These are phyloP conservation scores for Metschnikowia kofuensis DNA, from an alignment of 805 yeast genomes.

Conservation along the genomic window DNA sequence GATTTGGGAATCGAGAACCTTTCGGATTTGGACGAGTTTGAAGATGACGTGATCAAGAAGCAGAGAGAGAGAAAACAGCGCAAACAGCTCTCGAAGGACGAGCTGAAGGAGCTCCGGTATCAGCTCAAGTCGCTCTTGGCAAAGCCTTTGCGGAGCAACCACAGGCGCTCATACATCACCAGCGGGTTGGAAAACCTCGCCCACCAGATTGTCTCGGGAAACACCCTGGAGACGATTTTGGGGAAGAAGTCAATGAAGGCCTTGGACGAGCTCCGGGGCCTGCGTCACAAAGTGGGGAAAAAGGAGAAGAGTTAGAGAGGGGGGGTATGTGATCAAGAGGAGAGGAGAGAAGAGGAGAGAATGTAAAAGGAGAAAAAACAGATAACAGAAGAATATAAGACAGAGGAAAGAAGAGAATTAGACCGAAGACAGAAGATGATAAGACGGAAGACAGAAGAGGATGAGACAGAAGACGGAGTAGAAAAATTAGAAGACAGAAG, in stretches of 20 bases:
- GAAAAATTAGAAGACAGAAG: too few species aligned
- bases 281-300: slow-evolving; percentile 4
- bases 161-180: slow-evolving; percentile 71
- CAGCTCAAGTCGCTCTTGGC: slow-evolving; percentile 53
- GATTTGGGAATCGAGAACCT: slow-evolving; percentile 81
- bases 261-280: slow-evolving; percentile 48
- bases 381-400: too few species aligned
- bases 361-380: not conserved
- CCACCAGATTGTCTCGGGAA: slow-evolving; percentile 65
- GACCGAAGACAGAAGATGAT: too few species aligned
- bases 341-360: not conserved
- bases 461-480: not conserved
- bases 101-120: slow-evolving; percentile 43
- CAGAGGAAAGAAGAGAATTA: too few species aligned
- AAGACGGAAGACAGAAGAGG: not conserved
- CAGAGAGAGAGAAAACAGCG: slow-evolving; percentile 49
- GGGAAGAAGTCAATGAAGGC: slow-evolving; percentile 73
- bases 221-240: slow-evolving; percentile 62
- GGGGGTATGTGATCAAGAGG: not conserved
- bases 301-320: not conserved
- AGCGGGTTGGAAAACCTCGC: slow-evolving; percentile 79
- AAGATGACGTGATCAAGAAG: slow-evolving; percentile 65
- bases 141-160: slow-evolving; percentile 56
- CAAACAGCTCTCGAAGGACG: slow-evolving; percentile 45
- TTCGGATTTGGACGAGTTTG: slow-evolving; percentile 57